phyloP scores from a whole-genome alignment of 805 yeast genomes.

The Kluyveromyces dobzhanskii region DNA sequence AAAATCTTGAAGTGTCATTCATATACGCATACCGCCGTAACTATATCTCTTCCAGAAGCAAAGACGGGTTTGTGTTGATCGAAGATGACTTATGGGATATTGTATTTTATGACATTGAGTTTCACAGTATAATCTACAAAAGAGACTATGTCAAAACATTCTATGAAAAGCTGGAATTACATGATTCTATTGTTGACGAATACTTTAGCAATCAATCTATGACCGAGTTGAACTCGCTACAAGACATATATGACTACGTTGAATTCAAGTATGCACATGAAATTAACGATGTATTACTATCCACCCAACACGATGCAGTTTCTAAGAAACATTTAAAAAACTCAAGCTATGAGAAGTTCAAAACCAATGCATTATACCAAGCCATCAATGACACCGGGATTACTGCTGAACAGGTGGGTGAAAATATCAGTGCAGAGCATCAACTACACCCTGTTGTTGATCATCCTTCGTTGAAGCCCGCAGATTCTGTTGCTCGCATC shows the following conservation, averaged over 20 bases:
- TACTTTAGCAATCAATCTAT: slow-evolving; percentile 48
- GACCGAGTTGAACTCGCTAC: slow-evolving; percentile 53
- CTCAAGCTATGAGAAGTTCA: slow-evolving; percentile 58
- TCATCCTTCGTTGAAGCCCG: slow-evolving; percentile 47
- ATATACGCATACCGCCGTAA: slow-evolving; percentile 95
- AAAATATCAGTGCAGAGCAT: slow-evolving; percentile 60
- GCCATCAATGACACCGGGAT: slow-evolving; percentile 69
- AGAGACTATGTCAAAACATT: slow-evolving; percentile 52
- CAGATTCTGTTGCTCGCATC: slow-evolving; percentile 43
- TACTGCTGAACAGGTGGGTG: slow-evolving; percentile 73
- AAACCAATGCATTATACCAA: slow-evolving; percentile 52
- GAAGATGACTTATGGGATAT: slow-evolving; percentile 93
- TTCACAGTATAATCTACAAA: slow-evolving; percentile 75
- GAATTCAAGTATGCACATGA: slow-evolving; percentile 54
- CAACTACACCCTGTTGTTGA: slow-evolving; percentile 70
- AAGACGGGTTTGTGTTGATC: slow-evolving; percentile 39
- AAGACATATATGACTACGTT: slow-evolving; percentile 78
- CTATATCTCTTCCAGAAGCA: slow-evolving; percentile 44
- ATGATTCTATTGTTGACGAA: slow-evolving; percentile 51
- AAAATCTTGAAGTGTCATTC: slow-evolving; percentile 84
- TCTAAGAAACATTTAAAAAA: slow-evolving; percentile 53
- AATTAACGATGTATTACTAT: slow-evolving; percentile 30
- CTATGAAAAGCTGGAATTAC: slow-evolving; percentile 42
- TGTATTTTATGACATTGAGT: slow-evolving; percentile 78
- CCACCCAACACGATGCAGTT: slow-evolving; percentile 16